Percentiles rank a stretch among this genome's conserved stretches.
phyloP scores from a whole-genome alignment of 257 asterid genomes.

The Rubia yunnanensis region DNA sequence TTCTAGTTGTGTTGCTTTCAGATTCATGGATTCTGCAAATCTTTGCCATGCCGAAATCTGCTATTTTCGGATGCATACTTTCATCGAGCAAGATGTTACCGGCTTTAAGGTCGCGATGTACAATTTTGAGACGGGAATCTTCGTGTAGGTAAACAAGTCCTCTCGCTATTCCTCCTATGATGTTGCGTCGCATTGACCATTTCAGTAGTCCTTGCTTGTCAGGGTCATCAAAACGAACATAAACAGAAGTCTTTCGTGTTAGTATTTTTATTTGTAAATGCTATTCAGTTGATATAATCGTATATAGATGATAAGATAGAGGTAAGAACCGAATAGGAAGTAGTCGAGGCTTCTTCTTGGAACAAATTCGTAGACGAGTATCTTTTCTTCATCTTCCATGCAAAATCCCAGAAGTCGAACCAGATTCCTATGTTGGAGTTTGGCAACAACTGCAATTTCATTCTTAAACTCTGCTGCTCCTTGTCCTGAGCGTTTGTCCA shows the following conservation, averaged over 20 bases:
- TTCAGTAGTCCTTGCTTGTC: neutral
- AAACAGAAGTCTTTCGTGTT: too few species aligned
- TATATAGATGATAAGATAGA: too few species aligned
- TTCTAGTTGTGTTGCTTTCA: slow-evolving; percentile 10
- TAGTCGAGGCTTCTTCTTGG: slow-evolving; percentile 23
- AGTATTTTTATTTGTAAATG: too few species aligned
- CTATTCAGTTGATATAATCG: too few species aligned
- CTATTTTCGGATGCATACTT: neutral
- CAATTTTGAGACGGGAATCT: slow-evolving; percentile 11
- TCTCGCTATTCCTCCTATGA: slow-evolving; percentile 17
- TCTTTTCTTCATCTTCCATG: slow-evolving; percentile 18
- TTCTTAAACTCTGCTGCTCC: slow-evolving; percentile 23
- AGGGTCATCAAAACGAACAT: neutral
- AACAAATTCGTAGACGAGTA: slow-evolving; percentile 25
- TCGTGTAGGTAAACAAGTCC: slow-evolving; percentile 25
- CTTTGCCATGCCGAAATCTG: slow-evolving; percentile 14
- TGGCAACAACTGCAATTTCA: slow-evolving; percentile 18
- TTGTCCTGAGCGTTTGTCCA: slow-evolving; percentile 20
- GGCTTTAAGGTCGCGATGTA: slow-evolving; percentile 24
- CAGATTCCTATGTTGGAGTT: slow-evolving; percentile 24
- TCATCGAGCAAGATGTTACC: slow-evolving; percentile 12
- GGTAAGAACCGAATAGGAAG: slow-evolving; percentile 17
- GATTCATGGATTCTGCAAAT: slow-evolving; percentile 11
- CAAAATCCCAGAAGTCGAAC: slow-evolving; percentile 25
- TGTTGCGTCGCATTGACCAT: slow-evolving; percentile 14